Conservation (phyloP, 768 basidiomycete genomes). For the Rhodotorula sphaerocarpa region DNA sequence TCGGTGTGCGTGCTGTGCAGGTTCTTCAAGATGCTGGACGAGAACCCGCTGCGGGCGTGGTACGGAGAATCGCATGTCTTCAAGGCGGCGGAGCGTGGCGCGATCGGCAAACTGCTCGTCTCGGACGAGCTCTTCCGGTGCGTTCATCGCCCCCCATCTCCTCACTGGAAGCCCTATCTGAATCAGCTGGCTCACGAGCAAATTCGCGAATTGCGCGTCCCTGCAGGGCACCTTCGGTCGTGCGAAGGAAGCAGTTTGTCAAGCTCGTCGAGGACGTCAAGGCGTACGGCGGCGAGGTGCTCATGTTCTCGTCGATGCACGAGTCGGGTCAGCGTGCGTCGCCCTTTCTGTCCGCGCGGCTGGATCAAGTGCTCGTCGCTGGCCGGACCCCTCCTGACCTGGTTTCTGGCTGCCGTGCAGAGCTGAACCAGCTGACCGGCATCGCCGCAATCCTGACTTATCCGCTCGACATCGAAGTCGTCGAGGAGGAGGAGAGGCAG, state of each 20-base stretch:
- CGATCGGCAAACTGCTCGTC: slow-evolving; percentile 86
- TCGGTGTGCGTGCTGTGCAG: slow-evolving; percentile 46
- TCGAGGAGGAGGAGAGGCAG: slow-evolving; percentile 82
- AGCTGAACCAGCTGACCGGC: slow-evolving; percentile 90
- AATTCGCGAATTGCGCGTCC: no score
- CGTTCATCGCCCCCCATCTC: slow-evolving; percentile 27
- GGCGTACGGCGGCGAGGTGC: slow-evolving; percentile 78
- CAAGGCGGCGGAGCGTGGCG: slow-evolving; percentile 83
- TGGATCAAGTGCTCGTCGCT: no score
- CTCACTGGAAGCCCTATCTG: no score
- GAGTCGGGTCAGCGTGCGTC: slow-evolving; percentile 91
- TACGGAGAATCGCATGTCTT: slow-evolving; percentile 92
- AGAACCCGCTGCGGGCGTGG: slow-evolving; percentile 94
- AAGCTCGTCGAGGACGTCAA: slow-evolving; percentile 78
- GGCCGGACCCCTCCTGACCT: background rate
- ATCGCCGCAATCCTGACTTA: slow-evolving; percentile 93
- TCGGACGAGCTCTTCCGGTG: slow-evolving; percentile 90
- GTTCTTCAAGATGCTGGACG: slow-evolving; percentile 95
- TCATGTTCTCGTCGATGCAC: slow-evolving; percentile 99
- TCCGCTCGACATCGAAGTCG: slow-evolving; percentile 88
- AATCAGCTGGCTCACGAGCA: no score
- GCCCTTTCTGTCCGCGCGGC: no score
- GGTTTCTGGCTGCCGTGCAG: slow-evolving; percentile 47
- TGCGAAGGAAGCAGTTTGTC: slow-evolving; percentile 72
- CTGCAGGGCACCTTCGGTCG: slow-evolving; percentile 58